Evolutionary conservation across 108 stramenopile species (phyloP).

Genomic region (Aurantiochytrium sp.): DNA sequence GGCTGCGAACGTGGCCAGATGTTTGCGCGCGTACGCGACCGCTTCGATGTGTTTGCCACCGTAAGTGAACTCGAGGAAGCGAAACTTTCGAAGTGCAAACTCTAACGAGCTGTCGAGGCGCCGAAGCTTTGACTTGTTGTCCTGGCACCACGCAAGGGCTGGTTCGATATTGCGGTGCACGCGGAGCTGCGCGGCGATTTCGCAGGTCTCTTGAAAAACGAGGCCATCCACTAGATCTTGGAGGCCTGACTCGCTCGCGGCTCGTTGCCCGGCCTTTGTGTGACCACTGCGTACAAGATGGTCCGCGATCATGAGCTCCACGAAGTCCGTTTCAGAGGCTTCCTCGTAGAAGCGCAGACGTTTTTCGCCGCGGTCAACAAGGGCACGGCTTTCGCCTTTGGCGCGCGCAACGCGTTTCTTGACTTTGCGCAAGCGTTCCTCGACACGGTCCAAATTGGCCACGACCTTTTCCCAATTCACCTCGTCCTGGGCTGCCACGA

Average conservation of each 20-base stretch:
- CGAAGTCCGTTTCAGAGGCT: background rate
- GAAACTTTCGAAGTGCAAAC: background rate
- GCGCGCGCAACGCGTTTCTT: background rate
- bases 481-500: background rate
- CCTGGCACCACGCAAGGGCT: background rate
- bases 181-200: background rate
- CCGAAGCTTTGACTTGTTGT: background rate
- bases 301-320: background rate
- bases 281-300: background rate
- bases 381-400: background rate
- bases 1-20: background rate
- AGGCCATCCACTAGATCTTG: background rate
- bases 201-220: background rate
- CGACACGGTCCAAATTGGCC: background rate
- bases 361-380: background rate
- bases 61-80: background rate
- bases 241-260: background rate
- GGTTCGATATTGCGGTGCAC: background rate
- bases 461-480: constrained; percentile 5
- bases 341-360: background rate
- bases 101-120: background rate
- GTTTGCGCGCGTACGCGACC: background rate
- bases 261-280: background rate
- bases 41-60: background rate
- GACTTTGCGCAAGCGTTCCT: background rate